Conservation (phyloP, 352 stramenopile species). For the Phytophthora europaea region DNA sequence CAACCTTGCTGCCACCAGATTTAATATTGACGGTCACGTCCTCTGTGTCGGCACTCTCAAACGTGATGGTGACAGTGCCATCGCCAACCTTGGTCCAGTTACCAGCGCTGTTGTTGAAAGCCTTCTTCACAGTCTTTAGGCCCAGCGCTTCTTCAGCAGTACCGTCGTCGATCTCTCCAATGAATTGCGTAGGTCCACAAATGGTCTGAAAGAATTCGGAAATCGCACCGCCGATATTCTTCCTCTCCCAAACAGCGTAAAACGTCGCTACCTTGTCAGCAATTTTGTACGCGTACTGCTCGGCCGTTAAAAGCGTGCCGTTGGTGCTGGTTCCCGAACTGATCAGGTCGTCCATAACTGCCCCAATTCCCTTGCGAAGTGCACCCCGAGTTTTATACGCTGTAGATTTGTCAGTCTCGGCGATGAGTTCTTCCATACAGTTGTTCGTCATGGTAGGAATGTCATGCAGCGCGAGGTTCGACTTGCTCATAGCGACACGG, state of each 20-base stretch:
- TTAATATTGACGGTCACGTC: constrained; percentile 56
- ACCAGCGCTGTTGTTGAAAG: constrained; percentile 52
- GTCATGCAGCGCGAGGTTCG: constrained; percentile 57
- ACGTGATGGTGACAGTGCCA: constrained; percentile 44
- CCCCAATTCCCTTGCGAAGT: constrained; percentile 55
- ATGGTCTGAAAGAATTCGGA: constrained; percentile 66
- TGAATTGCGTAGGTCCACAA: constrained; percentile 56
- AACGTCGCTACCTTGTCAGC: constrained; percentile 53
- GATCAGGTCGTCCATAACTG: constrained; percentile 60
- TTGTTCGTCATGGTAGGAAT: constrained; percentile 60
- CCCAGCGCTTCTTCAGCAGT: constrained; percentile 53
- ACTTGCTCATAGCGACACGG: constrained; percentile 41
- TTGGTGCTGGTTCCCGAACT: constrained; percentile 50
- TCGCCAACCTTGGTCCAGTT: constrained; percentile 45
- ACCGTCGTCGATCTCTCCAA: constrained; percentile 62
- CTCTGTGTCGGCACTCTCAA: constrained; percentile 41
- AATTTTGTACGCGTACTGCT: constrained; percentile 52
- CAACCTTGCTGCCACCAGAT: constrained; percentile 41
- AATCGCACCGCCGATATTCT: constrained; percentile 50
- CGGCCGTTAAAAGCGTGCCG: constrained; percentile 39
- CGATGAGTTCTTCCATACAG: constrained; percentile 49
- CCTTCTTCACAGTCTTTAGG: constrained; percentile 45
- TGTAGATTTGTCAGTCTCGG: constrained; percentile 27
- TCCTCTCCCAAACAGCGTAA: constrained; percentile 57
- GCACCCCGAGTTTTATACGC: constrained; percentile 50